phyloP scores from a whole-genome alignment of 257 asterid genomes.

The Solanum boliviense region DNA sequence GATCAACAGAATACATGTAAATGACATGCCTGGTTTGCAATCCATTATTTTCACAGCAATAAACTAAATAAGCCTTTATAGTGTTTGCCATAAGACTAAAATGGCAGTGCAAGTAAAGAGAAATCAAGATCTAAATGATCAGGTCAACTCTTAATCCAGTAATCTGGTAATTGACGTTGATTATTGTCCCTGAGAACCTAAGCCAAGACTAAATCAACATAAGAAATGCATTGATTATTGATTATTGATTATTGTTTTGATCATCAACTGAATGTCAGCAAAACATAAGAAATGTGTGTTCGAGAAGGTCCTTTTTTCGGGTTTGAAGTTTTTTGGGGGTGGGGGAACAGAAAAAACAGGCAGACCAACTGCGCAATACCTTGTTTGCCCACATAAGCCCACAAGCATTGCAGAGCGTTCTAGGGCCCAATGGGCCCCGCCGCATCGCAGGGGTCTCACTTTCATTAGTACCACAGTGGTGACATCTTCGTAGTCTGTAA shows the following conservation, averaged over 20 bases:
- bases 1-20: neutral
- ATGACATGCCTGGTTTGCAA: neutral
- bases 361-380: constrained; percentile 10
- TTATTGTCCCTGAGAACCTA: neutral
- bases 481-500: constrained; percentile 15
- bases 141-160: neutral
- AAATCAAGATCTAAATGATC: neutral
- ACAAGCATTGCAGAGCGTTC: constrained; percentile 47
- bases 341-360: neutral
- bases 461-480: constrained; percentile 38
- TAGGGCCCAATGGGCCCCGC: constrained; percentile 41
- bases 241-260: neutral
- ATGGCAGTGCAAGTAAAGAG: neutral
- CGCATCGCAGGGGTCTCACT: constrained; percentile 44
- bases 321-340: neutral
- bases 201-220: neutral
- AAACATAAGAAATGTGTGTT: neutral
- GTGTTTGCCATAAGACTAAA: neutral
- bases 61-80: neutral
- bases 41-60: neutral
- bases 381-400: constrained; percentile 55
- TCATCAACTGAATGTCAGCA: neutral
- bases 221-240: neutral
- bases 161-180: neutral
- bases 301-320: neutral